Conservation (phyloP, 1,284 basidiomycete genomes). For the Boletus sp. region DNA sequence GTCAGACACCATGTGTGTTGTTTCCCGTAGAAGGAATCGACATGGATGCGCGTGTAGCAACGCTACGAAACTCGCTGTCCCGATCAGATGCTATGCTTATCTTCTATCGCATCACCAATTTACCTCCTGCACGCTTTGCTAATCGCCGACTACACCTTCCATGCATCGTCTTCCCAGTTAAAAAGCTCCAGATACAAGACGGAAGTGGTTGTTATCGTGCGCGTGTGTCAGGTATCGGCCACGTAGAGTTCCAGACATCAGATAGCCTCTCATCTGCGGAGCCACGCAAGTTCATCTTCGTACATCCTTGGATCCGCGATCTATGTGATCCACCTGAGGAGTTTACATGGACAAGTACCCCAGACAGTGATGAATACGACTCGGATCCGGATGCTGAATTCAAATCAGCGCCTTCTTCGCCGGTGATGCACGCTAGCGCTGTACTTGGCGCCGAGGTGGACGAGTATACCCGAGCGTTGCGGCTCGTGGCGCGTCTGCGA, state of each 20-base stretch:
- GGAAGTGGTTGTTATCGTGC: not conserved
- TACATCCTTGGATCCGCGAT: not conserved
- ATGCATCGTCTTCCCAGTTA: slow-evolving; percentile 1
- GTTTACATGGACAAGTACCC: not conserved
- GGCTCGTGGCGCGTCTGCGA: slow-evolving; percentile 1
- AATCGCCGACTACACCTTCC: not conserved
- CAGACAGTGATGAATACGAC: not conserved
- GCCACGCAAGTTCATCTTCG: not conserved
- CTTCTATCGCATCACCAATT: not conserved
- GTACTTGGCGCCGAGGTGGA: not conserved
- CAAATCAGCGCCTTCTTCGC: not conserved
- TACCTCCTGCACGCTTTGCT: not conserved
- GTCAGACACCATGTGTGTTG: not conserved
- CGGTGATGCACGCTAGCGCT: not conserved
- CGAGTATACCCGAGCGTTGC: not conserved
- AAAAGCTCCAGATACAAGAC: not conserved
- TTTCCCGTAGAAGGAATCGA: not conserved
- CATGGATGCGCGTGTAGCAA: not conserved
- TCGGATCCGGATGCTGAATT: not conserved
- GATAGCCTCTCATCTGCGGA: not conserved
- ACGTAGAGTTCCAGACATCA: not conserved
- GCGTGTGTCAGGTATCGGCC: not conserved
- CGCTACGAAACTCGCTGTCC: not conserved
- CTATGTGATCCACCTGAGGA: not conserved
- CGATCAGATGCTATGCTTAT: not conserved